phyloP scores from a whole-genome alignment of 208 protist genomes.

The Naegleria gruberi region DNA sequence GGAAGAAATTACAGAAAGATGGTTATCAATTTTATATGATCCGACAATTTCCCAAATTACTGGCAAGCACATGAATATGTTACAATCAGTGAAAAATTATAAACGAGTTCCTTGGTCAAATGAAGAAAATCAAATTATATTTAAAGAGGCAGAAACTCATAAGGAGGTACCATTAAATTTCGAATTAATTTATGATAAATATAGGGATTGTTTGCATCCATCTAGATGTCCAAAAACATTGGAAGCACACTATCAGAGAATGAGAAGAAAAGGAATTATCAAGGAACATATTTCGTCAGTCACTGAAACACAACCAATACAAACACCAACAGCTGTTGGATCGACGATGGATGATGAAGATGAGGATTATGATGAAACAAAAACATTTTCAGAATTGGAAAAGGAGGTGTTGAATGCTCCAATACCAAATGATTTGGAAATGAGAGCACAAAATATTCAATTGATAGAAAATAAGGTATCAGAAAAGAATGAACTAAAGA shows the following conservation, averaged over 20 bases:
- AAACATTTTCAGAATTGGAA: neutral
- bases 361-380: neutral
- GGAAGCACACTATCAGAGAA: constrained; percentile 7
- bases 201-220: constrained; percentile 12
- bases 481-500: neutral
- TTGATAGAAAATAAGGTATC: neutral
- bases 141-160: neutral
- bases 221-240: neutral
- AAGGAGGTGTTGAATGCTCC: neutral
- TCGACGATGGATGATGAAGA: neutral
- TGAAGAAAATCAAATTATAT: constrained; percentile 15
- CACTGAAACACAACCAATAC: neutral
- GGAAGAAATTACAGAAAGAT: constrained; percentile 4
- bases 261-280: neutral
- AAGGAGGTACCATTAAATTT: neutral
- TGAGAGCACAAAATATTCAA: neutral
- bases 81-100: neutral
- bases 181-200: neutral
- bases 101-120: constrained; percentile 16
- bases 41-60: neutral
- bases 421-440: neutral
- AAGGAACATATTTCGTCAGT: neutral
- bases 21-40: constrained; percentile 4
- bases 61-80: neutral
- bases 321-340: neutral